Percentiles rank a stretch among this genome's conserved stretches.
These are phyloP conservation scores for Ceratocystis harringtonii DNA, from an alignment of 2,329 filamentous ascomycete species.

Conservation along the genomic window DNA sequence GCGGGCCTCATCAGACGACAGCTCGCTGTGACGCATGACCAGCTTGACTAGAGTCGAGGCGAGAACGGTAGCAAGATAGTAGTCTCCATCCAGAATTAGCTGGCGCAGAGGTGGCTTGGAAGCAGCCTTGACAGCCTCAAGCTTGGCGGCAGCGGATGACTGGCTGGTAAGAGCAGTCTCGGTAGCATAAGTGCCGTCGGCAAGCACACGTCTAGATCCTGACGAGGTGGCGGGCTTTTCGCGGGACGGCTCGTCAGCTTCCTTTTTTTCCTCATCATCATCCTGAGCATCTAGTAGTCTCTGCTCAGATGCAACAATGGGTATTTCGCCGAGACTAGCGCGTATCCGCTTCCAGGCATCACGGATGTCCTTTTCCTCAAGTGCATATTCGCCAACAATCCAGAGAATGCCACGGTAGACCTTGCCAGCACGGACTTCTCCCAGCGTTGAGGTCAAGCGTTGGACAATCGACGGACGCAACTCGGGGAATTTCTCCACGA, in stretches of 20 bases:
- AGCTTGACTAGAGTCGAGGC: constrained; percentile 92
- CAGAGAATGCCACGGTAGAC: constrained; percentile 93
- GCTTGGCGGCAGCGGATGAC: constrained; percentile 72
- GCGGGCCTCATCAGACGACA: constrained; percentile 68
- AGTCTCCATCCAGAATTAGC: constrained; percentile 91
- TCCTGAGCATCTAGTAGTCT: constrained; percentile 76
- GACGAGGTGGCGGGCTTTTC: constrained; percentile 60
- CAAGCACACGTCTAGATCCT: constrained; percentile 79
- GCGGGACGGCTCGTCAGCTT: constrained; percentile 49
- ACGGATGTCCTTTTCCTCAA: constrained; percentile 84
- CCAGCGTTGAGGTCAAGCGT: constrained; percentile 75
- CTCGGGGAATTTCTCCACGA: constrained; percentile 93
- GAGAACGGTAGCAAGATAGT: constrained; percentile 89
- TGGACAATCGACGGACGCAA: constrained; percentile 76
- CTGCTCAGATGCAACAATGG: constrained; percentile 89
- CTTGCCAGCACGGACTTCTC: constrained; percentile 89
- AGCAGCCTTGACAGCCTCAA: constrained; percentile 93
- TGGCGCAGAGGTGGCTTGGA: constrained; percentile 91
- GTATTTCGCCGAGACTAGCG: constrained; percentile 87
- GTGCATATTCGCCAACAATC: constrained; percentile 94
- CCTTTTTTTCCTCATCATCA: constrained; percentile 43
- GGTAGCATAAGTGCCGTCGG: constrained; percentile 93
- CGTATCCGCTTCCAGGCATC: constrained; percentile 96
- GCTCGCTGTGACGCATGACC: constrained; percentile 92
- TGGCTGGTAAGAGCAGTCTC: constrained; percentile 92